phyloP scores from a whole-genome alignment of 805 yeast species.

The Candida hungchunana region DNA sequence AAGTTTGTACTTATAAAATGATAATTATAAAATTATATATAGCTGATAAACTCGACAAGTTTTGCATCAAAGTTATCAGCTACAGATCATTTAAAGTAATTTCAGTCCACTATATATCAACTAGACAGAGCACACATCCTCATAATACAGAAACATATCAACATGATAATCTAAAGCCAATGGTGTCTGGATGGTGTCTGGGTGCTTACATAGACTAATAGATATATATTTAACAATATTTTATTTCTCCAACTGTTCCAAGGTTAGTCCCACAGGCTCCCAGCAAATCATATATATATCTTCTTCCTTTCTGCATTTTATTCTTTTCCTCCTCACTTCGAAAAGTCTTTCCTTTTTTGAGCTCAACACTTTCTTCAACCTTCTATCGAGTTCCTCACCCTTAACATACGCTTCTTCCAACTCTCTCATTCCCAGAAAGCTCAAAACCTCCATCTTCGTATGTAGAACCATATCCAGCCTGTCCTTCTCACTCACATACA shows the following conservation, averaged over 20 bases:
- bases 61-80: too few species aligned
- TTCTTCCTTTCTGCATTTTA: slow-evolving; percentile 9
- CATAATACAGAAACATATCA: too few species aligned
- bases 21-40: too few species aligned
- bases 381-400: slow-evolving; percentile 6
- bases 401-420: slow-evolving; percentile 23
- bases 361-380: slow-evolving; percentile 8
- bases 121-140: too few species aligned
- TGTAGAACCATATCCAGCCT: slow-evolving; percentile 13
- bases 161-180: too few species aligned
- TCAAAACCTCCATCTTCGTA: slow-evolving; percentile 11
- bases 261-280: slow-evolving; percentile 16
- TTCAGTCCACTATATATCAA: too few species aligned
- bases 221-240: too few species aligned
- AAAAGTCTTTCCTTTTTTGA: slow-evolving; percentile 4
- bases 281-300: slow-evolving; percentile 14
- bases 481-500: slow-evolving; percentile 6
- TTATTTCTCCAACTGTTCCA: slow-evolving; percentile 7
- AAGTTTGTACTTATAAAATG: too few species aligned
- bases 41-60: too few species aligned
- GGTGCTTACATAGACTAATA: too few species aligned
- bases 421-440: slow-evolving; percentile 22
- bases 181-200: too few species aligned
- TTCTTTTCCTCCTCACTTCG: slow-evolving; percentile 14
- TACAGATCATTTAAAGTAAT: too few species aligned